Conservation (phyloP, 1,284 basidiomycete species). For the Ganoderma resinaceum region DNA sequence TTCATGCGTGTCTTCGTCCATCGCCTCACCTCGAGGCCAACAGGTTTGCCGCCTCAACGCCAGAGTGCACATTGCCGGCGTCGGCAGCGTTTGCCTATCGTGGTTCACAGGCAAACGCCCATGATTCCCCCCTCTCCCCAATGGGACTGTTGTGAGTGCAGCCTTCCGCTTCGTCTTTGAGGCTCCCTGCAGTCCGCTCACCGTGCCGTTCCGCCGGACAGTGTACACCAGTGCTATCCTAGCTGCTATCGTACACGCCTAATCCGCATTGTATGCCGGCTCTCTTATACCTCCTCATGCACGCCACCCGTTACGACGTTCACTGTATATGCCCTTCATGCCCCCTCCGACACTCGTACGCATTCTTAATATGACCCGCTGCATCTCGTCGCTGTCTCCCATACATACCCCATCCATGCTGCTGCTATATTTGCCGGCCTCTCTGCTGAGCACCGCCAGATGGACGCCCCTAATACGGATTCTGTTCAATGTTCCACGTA, state of each 20-base stretch:
- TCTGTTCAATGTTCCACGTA: constrained; percentile 12
- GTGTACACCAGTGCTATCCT: constrained; percentile 34
- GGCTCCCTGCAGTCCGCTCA: neutral
- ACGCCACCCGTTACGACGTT: constrained; percentile 2
- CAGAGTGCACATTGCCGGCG: constrained; percentile 71
- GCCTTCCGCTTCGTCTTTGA: neutral
- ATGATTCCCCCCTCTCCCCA: constrained; percentile 42
- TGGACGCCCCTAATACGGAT: constrained; percentile 22
- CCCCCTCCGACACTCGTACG: constrained; percentile 12
- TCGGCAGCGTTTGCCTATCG: constrained; percentile 77
- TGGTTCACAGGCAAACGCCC: constrained; percentile 73
- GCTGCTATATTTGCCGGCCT: neutral
- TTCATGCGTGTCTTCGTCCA: constrained; percentile 1
- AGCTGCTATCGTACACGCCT: constrained; percentile 30
- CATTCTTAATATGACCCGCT: neutral
- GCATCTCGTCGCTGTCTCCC: constrained; percentile 12
- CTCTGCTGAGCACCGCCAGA: constrained; percentile 2
- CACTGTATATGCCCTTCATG: constrained; percentile 23
- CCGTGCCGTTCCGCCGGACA: constrained; percentile 8
- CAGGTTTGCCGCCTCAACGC: constrained; percentile 80
- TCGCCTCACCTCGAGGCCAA: constrained; percentile 3
- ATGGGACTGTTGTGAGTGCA: constrained; percentile 21
- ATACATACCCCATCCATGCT: constrained; percentile 2
- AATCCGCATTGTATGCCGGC: constrained; percentile 28
- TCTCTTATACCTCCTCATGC: constrained; percentile 21